Evolutionary conservation across 768 basidiomycete species (phyloP).

Genomic region (Ramaria sp.): DNA sequence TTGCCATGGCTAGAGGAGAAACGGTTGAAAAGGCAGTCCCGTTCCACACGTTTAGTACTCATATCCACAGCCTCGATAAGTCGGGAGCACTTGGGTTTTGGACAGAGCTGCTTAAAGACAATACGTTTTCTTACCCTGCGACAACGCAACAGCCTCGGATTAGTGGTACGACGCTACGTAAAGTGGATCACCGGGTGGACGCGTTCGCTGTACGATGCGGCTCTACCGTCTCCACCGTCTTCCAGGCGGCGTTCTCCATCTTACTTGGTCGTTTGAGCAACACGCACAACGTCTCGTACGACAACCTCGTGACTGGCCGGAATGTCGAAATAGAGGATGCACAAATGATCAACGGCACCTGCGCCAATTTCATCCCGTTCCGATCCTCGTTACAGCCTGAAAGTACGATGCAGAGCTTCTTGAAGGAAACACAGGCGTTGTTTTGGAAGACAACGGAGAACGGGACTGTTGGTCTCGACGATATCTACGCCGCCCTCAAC

Average conservation of each 20-base stretch:
- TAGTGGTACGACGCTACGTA: not conserved
- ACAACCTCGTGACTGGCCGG: constrained; percentile 10
- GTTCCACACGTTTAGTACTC: constrained; percentile 5
- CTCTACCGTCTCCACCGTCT: not conserved
- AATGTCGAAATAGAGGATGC: constrained; percentile 8
- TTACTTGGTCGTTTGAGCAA: not conserved
- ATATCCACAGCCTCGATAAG: not conserved
- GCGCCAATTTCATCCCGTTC: constrained; percentile 10
- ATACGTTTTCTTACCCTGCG: no score
- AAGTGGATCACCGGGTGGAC: not conserved
- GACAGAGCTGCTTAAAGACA: constrained; percentile 4
- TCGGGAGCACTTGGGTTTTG: constrained; percentile 2
- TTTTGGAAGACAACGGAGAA: constrained; percentile 9
- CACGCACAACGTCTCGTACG: constrained; percentile 1
- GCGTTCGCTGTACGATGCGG: not conserved
- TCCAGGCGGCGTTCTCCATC: constrained; percentile 8
- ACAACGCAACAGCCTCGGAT: not conserved
- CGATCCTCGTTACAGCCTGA: not conserved
- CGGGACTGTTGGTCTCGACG: constrained; percentile 22
- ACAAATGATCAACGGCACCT: constrained; percentile 9
- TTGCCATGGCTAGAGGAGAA: constrained; percentile 6
- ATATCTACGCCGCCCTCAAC: no score
- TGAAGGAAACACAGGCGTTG: constrained; percentile 4
- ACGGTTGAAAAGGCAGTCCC: not conserved
- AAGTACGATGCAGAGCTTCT: not conserved